These are phyloP conservation scores for Blastobotrys buckinghamii DNA, from an alignment of 1,139 yeast genomes.

Conservation along the genomic window DNA sequence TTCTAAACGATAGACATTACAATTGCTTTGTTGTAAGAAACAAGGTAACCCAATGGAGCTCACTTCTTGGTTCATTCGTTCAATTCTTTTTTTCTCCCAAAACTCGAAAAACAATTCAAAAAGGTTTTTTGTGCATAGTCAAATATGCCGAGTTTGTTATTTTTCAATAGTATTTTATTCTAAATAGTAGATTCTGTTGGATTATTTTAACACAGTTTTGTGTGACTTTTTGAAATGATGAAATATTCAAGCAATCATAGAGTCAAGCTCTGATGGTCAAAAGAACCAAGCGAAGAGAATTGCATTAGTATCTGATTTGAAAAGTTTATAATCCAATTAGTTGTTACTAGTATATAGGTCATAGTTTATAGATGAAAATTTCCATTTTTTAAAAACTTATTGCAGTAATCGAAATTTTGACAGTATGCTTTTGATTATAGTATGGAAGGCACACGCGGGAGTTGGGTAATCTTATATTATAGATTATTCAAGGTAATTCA, in stretches of 20 bases:
- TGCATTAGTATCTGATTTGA: conserved; percentile 12
- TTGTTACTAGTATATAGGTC: neutral
- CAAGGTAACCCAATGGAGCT: conserved; percentile 31
- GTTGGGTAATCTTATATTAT: too few species aligned
- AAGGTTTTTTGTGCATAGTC: conserved; percentile 23
- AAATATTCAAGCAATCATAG: conserved; percentile 22
- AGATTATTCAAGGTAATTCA: too few species aligned
- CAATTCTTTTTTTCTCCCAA: conserved; percentile 7
- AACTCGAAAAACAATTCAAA: conserved; percentile 6
- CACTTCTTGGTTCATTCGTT: conserved; percentile 22
- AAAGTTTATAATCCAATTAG: neutral
- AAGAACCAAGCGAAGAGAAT: conserved; percentile 15
- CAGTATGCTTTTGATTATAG: too few species aligned
- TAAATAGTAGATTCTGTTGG: neutral
- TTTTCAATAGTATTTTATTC: neutral
- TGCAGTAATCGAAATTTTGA: too few species aligned
- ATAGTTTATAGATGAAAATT: too few species aligned
- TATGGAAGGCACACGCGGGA: too few species aligned
- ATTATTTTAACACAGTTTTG: conserved; percentile 2
- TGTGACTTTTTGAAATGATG: conserved; percentile 20
- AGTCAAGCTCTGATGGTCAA: conserved; percentile 30
- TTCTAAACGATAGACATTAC: conserved; percentile 28
- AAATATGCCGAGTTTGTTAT: conserved; percentile 22
- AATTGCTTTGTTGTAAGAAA: conserved; percentile 14
- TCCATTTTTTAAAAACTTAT: too few species aligned